Evolutionary conservation across 225 moss, liverwort and hornwort species (phyloP).

Genomic region (Ulota crispa): DNA sequence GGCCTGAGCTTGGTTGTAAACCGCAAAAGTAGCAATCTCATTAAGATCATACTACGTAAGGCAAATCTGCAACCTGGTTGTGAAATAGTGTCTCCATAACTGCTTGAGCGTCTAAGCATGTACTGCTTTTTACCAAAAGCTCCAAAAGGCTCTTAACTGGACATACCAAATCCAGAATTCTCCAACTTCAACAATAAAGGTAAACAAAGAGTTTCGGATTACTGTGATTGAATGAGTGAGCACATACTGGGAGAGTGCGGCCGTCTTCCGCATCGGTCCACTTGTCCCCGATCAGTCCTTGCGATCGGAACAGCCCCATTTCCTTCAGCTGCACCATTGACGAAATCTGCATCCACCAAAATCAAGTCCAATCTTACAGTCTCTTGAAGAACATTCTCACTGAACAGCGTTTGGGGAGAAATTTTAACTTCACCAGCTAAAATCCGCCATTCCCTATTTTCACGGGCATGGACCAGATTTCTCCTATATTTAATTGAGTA

Average conservation of each 20-base stretch:
- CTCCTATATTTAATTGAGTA: no score
- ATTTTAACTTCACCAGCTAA: no score
- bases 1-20: background rate
- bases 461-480: no score
- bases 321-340: slow-evolving; percentile 61
- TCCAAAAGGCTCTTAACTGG: background rate
- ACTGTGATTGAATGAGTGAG: background rate
- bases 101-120: background rate
- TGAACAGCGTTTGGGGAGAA: background rate
- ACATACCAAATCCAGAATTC: background rate
- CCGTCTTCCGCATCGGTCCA: slow-evolving; percentile 76
- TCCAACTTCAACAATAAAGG: background rate
- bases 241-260: slow-evolving; percentile 50
- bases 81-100: background rate
- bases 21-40: background rate
- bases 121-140: background rate
- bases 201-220: background rate
- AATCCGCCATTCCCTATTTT: no score
- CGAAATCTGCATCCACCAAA: slow-evolving; percentile 52
- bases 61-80: background rate
- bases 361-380: background rate
- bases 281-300: slow-evolving; percentile 68
- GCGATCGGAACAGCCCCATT: slow-evolving; percentile 60
- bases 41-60: background rate
- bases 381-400: background rate